Percentiles rank a stretch among this genome's conserved stretches.
Evolutionary conservation across 768 basidiomycete species (phyloP).

Genomic region (Terana coerulea): DNA sequence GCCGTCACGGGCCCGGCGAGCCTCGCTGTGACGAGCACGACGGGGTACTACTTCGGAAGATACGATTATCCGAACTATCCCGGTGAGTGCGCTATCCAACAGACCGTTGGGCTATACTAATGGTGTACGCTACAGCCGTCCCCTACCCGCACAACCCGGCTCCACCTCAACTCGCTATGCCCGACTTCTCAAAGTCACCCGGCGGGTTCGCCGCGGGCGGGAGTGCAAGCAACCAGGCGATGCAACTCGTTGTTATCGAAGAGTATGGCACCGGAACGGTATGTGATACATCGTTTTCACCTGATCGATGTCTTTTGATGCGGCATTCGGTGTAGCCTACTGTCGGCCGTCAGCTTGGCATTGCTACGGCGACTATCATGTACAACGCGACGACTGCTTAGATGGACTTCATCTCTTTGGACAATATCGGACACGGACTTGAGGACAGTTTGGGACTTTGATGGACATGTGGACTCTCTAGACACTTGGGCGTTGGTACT

Average conservation of each 20-base stretch:
- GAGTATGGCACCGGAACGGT: conserved; percentile 38
- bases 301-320: too few species aligned
- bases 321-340: neutral
- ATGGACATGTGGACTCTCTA: too few species aligned
- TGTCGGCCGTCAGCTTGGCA: neutral
- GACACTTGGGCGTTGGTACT: too few species aligned
- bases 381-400: conserved; percentile 6
- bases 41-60: conserved; percentile 42
- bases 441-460: too few species aligned
- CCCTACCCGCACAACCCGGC: conserved; percentile 36
- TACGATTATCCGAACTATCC: conserved; percentile 41
- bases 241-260: conserved; percentile 38
- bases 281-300: conserved; percentile 4
- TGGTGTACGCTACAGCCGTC: conserved; percentile 28
- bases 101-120: neutral
- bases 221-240: conserved; percentile 28
- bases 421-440: too few species aligned
- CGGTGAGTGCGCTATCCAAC: neutral
- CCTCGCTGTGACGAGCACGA: conserved; percentile 28
- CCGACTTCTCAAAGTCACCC: conserved; percentile 38
- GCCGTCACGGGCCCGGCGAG: conserved; percentile 19
- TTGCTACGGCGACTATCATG: neutral
- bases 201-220: conserved; percentile 37
- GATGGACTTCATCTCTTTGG: too few species aligned
- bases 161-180: conserved; percentile 40